These are phyloP conservation scores for Cutaneotrichosporon daszewskae DNA, from an alignment of 1,284 basidiomycete species.

Conservation along the genomic window DNA sequence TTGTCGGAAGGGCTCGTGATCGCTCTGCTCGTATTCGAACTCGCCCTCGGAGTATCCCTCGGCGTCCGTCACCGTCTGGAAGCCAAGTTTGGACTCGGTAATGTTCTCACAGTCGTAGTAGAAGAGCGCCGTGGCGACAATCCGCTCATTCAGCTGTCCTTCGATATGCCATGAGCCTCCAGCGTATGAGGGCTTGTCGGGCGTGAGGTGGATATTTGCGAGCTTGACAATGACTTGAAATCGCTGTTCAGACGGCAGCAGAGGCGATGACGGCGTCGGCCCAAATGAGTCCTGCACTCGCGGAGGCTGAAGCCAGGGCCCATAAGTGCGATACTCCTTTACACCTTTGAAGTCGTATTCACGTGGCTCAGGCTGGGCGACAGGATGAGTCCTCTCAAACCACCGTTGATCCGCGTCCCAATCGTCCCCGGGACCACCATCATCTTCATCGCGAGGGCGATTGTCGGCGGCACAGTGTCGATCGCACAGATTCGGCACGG, in stretches of 20 bases:
- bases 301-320: conserved; percentile 9
- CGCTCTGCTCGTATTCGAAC: conserved; percentile 4
- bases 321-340: neutral
- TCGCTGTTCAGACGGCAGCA: too few relatives aligned
- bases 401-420: conserved; percentile 1
- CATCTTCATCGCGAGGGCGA: neutral
- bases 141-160: conserved; percentile 13
- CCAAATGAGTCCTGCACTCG: too few relatives aligned
- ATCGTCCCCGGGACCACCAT: neutral
- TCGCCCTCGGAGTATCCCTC: too few relatives aligned
- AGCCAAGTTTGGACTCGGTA: conserved; percentile 4
- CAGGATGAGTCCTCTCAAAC: conserved; percentile 8
- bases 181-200: conserved; percentile 10
- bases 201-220: conserved; percentile 15
- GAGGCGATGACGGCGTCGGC: too few relatives aligned
- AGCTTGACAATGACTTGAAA: conserved; percentile 17
- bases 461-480: conserved; percentile 5
- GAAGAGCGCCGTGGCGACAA: conserved; percentile 11
- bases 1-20: conserved; percentile 4
- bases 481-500: neutral
- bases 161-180: conserved; percentile 14
- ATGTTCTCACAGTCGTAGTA: conserved; percentile 17
- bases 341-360: conserved; percentile 7
- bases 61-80: conserved; percentile 2
- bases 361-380: conserved; percentile 8